phyloP scores from a whole-genome alignment of 108 stramenopile species.

The Heterococcus sp. region DNA sequence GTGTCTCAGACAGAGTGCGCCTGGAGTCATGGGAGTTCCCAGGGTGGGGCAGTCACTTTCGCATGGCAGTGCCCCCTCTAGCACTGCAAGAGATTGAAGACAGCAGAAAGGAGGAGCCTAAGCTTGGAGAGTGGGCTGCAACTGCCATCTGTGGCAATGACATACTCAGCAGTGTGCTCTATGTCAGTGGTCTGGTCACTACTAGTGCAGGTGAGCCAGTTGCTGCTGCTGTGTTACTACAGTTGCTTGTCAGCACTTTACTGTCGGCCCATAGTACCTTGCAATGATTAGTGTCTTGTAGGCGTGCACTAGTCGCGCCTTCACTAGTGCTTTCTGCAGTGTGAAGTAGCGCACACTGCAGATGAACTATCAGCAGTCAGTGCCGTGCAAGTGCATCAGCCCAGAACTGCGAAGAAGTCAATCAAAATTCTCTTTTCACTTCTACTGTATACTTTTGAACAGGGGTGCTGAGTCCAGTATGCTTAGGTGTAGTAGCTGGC shows the following conservation, averaged over 20 bases:
- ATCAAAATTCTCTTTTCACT: too few species aligned
- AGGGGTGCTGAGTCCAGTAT: background rate
- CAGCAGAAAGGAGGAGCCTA: background rate
- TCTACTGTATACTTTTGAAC: slow-evolving; percentile 15
- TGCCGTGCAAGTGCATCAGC: too few species aligned
- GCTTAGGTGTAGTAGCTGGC: background rate
- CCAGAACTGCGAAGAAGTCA: too few species aligned
- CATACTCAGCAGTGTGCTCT: background rate
- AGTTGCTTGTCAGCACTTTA: too few species aligned
- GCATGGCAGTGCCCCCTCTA: background rate
- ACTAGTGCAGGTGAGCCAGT: background rate
- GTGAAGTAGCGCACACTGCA: too few species aligned
- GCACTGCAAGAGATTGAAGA: background rate
- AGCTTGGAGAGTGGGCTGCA: background rate
- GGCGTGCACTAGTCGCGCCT: too few species aligned
- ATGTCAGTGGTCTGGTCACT: background rate
- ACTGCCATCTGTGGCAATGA: background rate
- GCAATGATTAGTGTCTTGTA: too few species aligned
- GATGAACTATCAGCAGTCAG: too few species aligned
- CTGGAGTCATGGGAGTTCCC: background rate
- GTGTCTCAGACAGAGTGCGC: background rate
- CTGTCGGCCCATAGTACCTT: too few species aligned
- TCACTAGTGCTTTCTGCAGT: too few species aligned
- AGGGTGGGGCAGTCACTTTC: background rate
- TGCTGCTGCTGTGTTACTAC: background rate